Evolutionary conservation across 768 basidiomycete genomes (phyloP).

Genomic region (Leucogyrophana mollusca): DNA sequence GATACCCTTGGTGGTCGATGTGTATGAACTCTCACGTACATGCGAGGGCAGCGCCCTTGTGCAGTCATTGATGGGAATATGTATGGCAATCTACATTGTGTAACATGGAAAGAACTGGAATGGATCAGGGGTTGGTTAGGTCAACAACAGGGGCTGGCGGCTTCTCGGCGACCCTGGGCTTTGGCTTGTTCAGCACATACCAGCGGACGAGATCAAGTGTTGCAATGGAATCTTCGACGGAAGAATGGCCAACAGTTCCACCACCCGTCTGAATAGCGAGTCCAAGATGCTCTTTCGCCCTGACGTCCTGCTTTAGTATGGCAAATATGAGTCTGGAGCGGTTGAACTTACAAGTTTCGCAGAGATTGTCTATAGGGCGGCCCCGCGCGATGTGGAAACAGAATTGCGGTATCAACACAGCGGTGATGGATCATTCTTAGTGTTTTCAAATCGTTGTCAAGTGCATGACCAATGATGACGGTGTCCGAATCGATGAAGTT

Average conservation of each 20-base stretch:
- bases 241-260: constrained; percentile 79
- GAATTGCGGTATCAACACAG: constrained; percentile 82
- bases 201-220: constrained; percentile 88
- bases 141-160: too few relatives aligned
- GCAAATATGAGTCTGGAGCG: neutral
- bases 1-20: constrained; percentile 23
- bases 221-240: constrained; percentile 84
- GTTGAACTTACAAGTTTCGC: constrained; percentile 66
- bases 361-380: constrained; percentile 75
- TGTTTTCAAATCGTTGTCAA: constrained; percentile 94
- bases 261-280: constrained; percentile 81
- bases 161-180: constrained; percentile 14
- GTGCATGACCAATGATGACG: constrained; percentile 84
- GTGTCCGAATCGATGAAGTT: constrained; percentile 74
- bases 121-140: too few relatives aligned
- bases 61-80: neutral
- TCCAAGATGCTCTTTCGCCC: constrained; percentile 80
- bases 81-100: neutral
- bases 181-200: constrained; percentile 66
- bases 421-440: constrained; percentile 82
- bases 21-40: too few relatives aligned
- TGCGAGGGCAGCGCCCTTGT: neutral
- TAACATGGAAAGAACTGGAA: too few relatives aligned
- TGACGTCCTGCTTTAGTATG: constrained; percentile 29
- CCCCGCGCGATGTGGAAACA: constrained; percentile 86